phyloP scores from a whole-genome alignment of 2,329 filamentous ascomycete species.

The Hypoxylon sp. region DNA sequence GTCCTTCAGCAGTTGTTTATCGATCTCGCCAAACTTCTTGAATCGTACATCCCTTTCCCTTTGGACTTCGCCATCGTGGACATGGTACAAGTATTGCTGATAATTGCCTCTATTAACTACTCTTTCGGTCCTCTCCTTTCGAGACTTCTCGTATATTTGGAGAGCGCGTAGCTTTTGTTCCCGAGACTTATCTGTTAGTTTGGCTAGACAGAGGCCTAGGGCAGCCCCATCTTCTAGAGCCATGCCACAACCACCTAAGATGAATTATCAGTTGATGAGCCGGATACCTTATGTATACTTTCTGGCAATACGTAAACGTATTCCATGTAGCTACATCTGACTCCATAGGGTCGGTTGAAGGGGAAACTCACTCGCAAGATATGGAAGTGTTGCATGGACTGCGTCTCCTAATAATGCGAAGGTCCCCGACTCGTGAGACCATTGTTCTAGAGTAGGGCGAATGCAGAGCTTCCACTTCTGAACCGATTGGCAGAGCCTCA shows the following conservation, averaged over 20 bases:
- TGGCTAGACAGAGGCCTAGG: slow-evolving; percentile 65
- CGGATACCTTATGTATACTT: too few relatives aligned
- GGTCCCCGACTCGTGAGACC: slow-evolving; percentile 69
- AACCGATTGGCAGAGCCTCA: slow-evolving; percentile 70
- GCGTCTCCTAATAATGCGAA: slow-evolving; percentile 75
- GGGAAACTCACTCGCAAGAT: slow-evolving; percentile 62
- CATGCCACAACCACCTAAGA: slow-evolving; percentile 67
- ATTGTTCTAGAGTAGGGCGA: slow-evolving; percentile 59
- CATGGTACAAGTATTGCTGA: slow-evolving; percentile 74
- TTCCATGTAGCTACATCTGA: neutral
- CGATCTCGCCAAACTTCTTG: slow-evolving; percentile 52
- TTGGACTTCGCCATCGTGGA: slow-evolving; percentile 72
- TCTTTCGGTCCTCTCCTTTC: slow-evolving; percentile 70
- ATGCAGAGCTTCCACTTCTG: slow-evolving; percentile 64
- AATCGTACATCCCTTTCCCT: slow-evolving; percentile 63
- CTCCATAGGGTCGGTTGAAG: neutral
- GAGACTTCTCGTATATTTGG: slow-evolving; percentile 69
- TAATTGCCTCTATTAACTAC: slow-evolving; percentile 73
- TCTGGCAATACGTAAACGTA: neutral
- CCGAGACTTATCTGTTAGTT: slow-evolving; percentile 59
- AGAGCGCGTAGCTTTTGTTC: slow-evolving; percentile 56
- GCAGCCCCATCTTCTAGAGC: slow-evolving; percentile 70
- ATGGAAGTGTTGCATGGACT: slow-evolving; percentile 75
- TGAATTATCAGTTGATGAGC: slow-evolving; percentile 11
- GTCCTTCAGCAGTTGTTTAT: slow-evolving; percentile 30